A percentile compares a stretch with the other conserved stretches of the same genome.
Evolutionary conservation across 805 yeast genomes (phyloP).

Genomic region (Saccharomycopsis fermentans): DNA sequence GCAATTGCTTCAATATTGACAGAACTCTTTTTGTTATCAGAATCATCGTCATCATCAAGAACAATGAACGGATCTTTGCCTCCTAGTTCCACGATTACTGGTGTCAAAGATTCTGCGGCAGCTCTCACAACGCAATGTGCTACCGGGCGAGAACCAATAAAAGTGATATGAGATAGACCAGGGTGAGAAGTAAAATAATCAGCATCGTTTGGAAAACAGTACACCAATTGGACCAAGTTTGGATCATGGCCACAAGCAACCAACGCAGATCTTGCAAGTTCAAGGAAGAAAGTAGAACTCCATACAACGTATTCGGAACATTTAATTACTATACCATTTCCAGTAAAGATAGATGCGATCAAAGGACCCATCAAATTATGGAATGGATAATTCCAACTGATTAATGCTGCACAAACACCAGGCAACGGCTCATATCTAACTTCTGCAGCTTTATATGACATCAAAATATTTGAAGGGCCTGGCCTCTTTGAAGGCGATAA

Average conservation of each 20-base stretch:
- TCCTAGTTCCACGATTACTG: slow-evolving; percentile 92
- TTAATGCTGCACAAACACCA: slow-evolving; percentile 76
- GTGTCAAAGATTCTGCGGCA: slow-evolving; percentile 82
- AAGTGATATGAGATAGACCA: slow-evolving; percentile 78
- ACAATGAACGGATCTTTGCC: slow-evolving; percentile 92
- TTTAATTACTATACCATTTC: slow-evolving; percentile 83
- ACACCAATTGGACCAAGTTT: slow-evolving; percentile 75
- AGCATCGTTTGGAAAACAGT: slow-evolving; percentile 85
- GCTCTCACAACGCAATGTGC: slow-evolving; percentile 80
- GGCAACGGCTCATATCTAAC: slow-evolving; percentile 81
- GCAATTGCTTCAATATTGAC: slow-evolving; percentile 41
- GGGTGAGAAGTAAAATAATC: slow-evolving; percentile 79
- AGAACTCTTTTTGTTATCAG: slow-evolving; percentile 18
- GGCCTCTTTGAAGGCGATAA: slow-evolving; percentile 66
- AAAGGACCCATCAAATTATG: slow-evolving; percentile 92
- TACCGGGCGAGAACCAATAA: slow-evolving; percentile 92
- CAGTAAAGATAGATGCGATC: slow-evolving; percentile 80
- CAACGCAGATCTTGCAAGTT: slow-evolving; percentile 62
- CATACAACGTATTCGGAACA: slow-evolving; percentile 95
- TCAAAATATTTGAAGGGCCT: slow-evolving; percentile 76
- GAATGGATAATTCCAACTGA: slow-evolving; percentile 97
- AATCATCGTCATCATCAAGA: slow-evolving; percentile 63
- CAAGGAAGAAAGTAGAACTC: slow-evolving; percentile 76
- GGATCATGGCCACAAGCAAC: slow-evolving; percentile 68
- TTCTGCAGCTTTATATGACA: slow-evolving; percentile 88